Evolutionary conservation across 83 land plant species (phyloP).

Genomic region (Picea mariana): DNA sequence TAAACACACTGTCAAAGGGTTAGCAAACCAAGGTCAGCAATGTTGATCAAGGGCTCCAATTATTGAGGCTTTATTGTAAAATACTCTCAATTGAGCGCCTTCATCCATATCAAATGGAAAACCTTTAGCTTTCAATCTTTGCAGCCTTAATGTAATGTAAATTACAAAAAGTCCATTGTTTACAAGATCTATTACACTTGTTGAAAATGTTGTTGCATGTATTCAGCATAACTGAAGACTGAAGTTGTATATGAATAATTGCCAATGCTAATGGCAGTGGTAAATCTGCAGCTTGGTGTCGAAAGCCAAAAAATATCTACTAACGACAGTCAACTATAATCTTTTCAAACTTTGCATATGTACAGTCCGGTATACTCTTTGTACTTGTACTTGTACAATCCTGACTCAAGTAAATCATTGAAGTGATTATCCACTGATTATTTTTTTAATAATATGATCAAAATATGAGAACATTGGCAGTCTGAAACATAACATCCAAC

Average conservation of each 20-base stretch:
- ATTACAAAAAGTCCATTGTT: background rate
- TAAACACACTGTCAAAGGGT: background rate
- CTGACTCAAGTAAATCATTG: too few relatives aligned
- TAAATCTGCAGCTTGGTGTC: too few relatives aligned
- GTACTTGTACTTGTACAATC: too few relatives aligned
- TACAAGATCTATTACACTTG: background rate
- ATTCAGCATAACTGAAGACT: constrained; percentile 1
- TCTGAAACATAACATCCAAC: too few relatives aligned
- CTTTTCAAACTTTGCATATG: too few relatives aligned
- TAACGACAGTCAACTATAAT: too few relatives aligned
- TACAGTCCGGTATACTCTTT: too few relatives aligned
- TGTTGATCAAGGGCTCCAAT: constrained; percentile 3
- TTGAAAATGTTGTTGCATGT: background rate
- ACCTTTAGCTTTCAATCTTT: background rate
- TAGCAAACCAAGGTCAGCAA: background rate
- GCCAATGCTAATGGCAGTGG: too few relatives aligned
- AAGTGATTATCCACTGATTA: too few relatives aligned
- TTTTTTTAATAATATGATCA: too few relatives aligned
- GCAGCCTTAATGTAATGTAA: background rate
- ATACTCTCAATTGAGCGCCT: background rate
- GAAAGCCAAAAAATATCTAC: too few relatives aligned
- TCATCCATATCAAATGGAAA: background rate
- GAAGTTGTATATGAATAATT: background rate
- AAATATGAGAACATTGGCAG: too few relatives aligned
- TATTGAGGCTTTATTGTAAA: background rate